Evolutionary conservation across 768 basidiomycete genomes (phyloP).

Genomic region (Suillus paluster): DNA sequence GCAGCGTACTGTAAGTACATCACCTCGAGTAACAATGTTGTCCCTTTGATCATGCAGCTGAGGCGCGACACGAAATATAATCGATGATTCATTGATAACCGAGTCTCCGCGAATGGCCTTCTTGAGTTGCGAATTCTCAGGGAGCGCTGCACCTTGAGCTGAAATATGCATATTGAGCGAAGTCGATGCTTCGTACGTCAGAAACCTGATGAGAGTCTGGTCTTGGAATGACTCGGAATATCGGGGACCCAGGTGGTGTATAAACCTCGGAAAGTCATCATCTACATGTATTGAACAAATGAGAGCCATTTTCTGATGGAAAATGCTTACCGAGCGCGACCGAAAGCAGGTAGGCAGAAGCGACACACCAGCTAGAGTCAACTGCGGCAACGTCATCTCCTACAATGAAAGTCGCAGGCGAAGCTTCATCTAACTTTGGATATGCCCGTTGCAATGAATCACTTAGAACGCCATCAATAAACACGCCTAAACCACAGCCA

Average conservation of each 20-base stretch:
- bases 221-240: slow-evolving; percentile 82
- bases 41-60: slow-evolving; percentile 11
- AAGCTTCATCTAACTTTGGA: slow-evolving; percentile 51
- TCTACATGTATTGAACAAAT: slow-evolving; percentile 41
- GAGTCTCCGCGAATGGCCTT: slow-evolving; percentile 47
- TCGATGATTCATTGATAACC: slow-evolving; percentile 40
- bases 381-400: slow-evolving; percentile 54
- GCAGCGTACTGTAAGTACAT: slow-evolving; percentile 64
- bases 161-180: slow-evolving; percentile 81
- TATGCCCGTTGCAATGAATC: slow-evolving; percentile 69
- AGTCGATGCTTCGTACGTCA: slow-evolving; percentile 86
- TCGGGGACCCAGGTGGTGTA: slow-evolving; percentile 82
- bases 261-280: slow-evolving; percentile 72
- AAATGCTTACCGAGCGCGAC: slow-evolving; percentile 54
- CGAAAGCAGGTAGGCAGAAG: slow-evolving; percentile 66
- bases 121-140: slow-evolving; percentile 40
- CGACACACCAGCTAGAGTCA: slow-evolving; percentile 61
- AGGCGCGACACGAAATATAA: slow-evolving; percentile 47
- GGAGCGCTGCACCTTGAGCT: slow-evolving; percentile 48
- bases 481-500: slow-evolving; percentile 54
- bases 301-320: neutral
- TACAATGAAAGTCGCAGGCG: slow-evolving; percentile 49
- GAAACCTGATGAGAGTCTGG: slow-evolving; percentile 64
- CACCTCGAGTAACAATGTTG: slow-evolving; percentile 39
- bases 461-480: slow-evolving; percentile 70